Base-by-base conservation (phyloP, 176 grass and related monocot species). In the Juncus inflexus region DNA sequence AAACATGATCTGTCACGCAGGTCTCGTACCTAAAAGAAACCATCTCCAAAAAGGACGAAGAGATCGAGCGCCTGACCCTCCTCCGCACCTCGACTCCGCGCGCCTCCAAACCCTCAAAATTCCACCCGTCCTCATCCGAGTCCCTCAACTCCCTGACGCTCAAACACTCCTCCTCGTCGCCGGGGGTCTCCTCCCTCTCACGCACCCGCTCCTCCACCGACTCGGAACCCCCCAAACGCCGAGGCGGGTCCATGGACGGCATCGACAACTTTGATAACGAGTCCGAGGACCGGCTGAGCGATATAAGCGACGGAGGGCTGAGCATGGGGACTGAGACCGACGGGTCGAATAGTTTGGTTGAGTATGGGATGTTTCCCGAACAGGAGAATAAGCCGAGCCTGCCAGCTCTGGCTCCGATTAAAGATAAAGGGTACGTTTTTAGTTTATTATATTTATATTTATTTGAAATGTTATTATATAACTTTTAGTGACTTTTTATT, bases 261-360 rank as follows among this genome's bases (percentile, higher is more conserved):
- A 55, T 90, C 74, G 65, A 39, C 67, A 66, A 62, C 42, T 88
- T 85, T 50, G 92, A 91, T 38, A 79, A 41, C 11, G 84, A 86
- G 64, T 86, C 81, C 55, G 91, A 96, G 60, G 92, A 78, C 60
- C 76, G 79, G 57, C 67, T 83, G 71, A 97, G 87, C 54, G 92
- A 91, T 52, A 87, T 85, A 81, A 91, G 87, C 52, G 92, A 96
- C 76, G 84, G 84, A 63, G 74, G 69, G 55, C 74, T 90, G 72
- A 90, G 84, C 38, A 88, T 96, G 81, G 82, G 84, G 54, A 83
- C 84, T 72, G 87, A 91, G 75, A 89, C 77, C 11, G 92, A 91
- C 77, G 81, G 81, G 58, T 97, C 87, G 16, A 78, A 82, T 55
- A 89, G 82, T 61, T 38, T 75, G 12, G 55, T 77, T 12, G 91